Evolutionary conservation across 73 alveolate genomes (phyloP).

Genomic region (Paramecium tetraurelia): DNA sequence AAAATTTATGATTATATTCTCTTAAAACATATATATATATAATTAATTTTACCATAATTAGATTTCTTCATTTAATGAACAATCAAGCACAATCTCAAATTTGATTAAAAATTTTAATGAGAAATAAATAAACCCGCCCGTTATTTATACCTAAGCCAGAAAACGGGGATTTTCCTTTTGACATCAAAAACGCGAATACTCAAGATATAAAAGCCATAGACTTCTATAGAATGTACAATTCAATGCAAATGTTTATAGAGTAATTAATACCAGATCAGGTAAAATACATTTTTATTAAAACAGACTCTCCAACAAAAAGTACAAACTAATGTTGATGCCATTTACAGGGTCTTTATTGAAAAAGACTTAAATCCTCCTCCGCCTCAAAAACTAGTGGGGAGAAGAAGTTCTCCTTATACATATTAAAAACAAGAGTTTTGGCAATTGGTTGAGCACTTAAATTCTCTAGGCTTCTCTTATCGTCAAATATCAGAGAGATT

Average conservation of each 20-base stretch:
- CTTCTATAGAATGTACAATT: slow-evolving; percentile 3
- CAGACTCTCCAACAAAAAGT: background rate
- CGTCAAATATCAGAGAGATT: slow-evolving; percentile 7
- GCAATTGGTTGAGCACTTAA: slow-evolving; percentile 12
- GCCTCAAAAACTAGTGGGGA: background rate
- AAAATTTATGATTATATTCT: background rate
- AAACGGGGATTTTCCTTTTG: slow-evolving; percentile 42
- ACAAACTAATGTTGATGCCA: background rate
- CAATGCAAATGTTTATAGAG: background rate
- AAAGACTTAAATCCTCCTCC: slow-evolving; percentile 35
- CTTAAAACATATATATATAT: background rate
- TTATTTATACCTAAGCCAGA: slow-evolving; percentile 34
- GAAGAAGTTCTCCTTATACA: slow-evolving; percentile 43
- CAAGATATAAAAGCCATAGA: background rate
- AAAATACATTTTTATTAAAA: background rate
- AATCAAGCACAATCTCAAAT: background rate
- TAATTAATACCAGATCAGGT: slow-evolving; percentile 2
- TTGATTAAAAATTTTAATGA: background rate
- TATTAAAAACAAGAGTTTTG: slow-evolving; percentile 28
- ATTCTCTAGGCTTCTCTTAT: slow-evolving; percentile 25
- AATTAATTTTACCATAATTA: background rate
- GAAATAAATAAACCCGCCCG: slow-evolving; percentile 47
- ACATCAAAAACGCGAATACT: background rate
- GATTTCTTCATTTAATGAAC: background rate
- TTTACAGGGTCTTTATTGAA: background rate